Base-by-base conservation (phyloP, 768 basidiomycete species). In the Xerocomellus amylosporus region DNA sequence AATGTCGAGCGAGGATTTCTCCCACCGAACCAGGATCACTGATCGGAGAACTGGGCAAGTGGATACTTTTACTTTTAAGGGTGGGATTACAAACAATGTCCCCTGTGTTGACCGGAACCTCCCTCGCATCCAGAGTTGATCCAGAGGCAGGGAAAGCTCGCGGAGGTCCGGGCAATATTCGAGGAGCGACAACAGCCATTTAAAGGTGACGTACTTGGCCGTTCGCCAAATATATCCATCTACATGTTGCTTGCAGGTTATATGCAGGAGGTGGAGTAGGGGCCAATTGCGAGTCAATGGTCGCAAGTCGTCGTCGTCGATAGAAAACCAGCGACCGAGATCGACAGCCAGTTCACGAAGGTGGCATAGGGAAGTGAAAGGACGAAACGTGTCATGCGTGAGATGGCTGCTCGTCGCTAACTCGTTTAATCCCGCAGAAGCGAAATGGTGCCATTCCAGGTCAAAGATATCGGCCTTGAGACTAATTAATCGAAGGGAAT, bases 241-340 rank as follows among this genome's bases (percentile, higher is more conserved):
- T 10, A 30, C 10, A 30, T 10, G 1, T 7, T 36, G 22, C 7
- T n/a, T 4, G 7, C 10, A 20, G 13, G 8, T 12, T 9, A 58
- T 4, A n/a, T 7, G 7, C 5, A 54, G 26, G n/a, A 5, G 3
- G 7, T 24, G 51, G 5, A 59, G 28, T 1, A 5, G 37, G 8
- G 49, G 52, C 51, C 58, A 59, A 20, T 43, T 51, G 14, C 46
- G 45, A 9, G 48, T 8, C 36, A 60, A 14, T 36, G 45, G 39
- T 15, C 20, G 9, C 22, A 55, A 31, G 8, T 44, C 40, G 19
- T 48, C 45, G 1, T 60, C 52, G 26, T 59, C 43, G 14, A 59
- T 30, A 4, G 51, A 46, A n/a, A 53, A 24, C 49, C 49, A 58
- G 15, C 3, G 13, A n/a, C 49, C 30, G 10, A 43, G n/a, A n/a